Evolutionary conservation across 139 green algal genomes (phyloP).

Genomic region (Tetratostichococcus sp.): DNA sequence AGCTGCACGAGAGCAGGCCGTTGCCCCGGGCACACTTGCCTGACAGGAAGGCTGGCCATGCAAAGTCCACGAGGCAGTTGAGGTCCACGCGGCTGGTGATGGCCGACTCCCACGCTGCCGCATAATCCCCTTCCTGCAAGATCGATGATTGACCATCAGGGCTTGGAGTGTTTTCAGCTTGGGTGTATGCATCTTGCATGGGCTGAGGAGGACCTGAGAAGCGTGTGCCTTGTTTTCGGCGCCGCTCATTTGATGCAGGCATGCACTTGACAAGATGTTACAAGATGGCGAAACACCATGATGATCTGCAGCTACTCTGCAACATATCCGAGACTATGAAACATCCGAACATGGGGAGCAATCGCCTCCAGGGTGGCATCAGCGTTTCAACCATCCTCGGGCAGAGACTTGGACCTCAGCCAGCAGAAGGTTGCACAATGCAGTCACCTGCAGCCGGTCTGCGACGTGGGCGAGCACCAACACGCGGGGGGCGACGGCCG

Average conservation of each 20-base stretch:
- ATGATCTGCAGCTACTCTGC: conserved; percentile 39
- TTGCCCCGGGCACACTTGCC: too few relatives aligned
- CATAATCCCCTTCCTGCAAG: conserved; percentile 35
- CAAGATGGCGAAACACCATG: too few relatives aligned
- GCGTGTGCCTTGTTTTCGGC: too few relatives aligned
- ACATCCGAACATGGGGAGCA: conserved; percentile 69
- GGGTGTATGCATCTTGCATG: too few relatives aligned
- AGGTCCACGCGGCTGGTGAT: conserved; percentile 74
- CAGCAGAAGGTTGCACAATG: too few relatives aligned
- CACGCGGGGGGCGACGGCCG: conserved; percentile 69
- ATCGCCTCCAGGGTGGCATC: conserved; percentile 92
- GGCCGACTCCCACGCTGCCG: conserved; percentile 57
- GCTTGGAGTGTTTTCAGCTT: background rate
- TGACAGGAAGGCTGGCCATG: conserved; percentile 70
- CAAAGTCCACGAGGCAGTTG: conserved; percentile 89
- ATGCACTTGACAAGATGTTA: too few relatives aligned
- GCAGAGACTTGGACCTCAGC: too few relatives aligned
- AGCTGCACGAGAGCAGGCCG: too few relatives aligned
- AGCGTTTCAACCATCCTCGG: too few relatives aligned
- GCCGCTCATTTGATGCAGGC: too few relatives aligned
- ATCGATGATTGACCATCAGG: too few relatives aligned
- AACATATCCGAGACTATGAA: conserved; percentile 65
- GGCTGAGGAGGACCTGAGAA: too few relatives aligned
- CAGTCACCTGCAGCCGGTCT: conserved; percentile 39
- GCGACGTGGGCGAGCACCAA: conserved; percentile 74